Evolutionary conservation across 345 rosid genomes (phyloP).

Genomic region (Gossypium longicalyx): DNA sequence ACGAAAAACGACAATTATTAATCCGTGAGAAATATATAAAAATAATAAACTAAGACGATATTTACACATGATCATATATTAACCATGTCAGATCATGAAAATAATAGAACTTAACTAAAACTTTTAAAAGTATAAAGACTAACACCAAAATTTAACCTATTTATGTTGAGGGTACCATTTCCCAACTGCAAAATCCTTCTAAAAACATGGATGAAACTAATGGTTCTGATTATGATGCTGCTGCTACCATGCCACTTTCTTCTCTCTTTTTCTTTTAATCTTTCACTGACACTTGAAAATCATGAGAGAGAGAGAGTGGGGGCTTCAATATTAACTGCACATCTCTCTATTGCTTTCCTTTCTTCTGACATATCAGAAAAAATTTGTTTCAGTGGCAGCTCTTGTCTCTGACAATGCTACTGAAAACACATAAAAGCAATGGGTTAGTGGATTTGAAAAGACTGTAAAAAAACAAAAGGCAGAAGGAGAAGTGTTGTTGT

Average conservation of each 20-base stretch:
- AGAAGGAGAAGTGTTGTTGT: background rate
- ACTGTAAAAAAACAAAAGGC: slow-evolving; percentile 14
- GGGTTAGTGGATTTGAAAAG: slow-evolving; percentile 24
- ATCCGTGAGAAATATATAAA: rapidly evolving
- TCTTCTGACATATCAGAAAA: slow-evolving; percentile 36
- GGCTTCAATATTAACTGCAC: too few species aligned
- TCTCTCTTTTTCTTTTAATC: slow-evolving; percentile 12
- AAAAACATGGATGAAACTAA: slow-evolving; percentile 49
- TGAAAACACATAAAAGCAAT: slow-evolving; percentile 60
- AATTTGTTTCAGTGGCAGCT: slow-evolving; percentile 44
- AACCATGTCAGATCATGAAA: too few species aligned
- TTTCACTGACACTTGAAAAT: slow-evolving; percentile 1
- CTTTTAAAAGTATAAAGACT: too few species aligned
- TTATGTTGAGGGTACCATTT: slow-evolving; percentile 38
- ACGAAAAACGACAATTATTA: rapidly evolving
- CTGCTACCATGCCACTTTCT: background rate
- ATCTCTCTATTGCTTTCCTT: slow-evolving; percentile 29
- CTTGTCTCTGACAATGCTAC: slow-evolving; percentile 71
- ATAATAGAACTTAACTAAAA: too few species aligned
- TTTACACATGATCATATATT: too few species aligned
- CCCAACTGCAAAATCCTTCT: slow-evolving; percentile 47
- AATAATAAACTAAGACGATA: too few species aligned
- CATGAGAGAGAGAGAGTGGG: too few species aligned
- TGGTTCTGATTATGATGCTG: slow-evolving; percentile 54
- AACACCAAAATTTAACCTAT: too few species aligned